phyloP scores from a whole-genome alignment of 495 filamentous ascomycete genomes.

The Annulohypoxylon maeteangense region DNA sequence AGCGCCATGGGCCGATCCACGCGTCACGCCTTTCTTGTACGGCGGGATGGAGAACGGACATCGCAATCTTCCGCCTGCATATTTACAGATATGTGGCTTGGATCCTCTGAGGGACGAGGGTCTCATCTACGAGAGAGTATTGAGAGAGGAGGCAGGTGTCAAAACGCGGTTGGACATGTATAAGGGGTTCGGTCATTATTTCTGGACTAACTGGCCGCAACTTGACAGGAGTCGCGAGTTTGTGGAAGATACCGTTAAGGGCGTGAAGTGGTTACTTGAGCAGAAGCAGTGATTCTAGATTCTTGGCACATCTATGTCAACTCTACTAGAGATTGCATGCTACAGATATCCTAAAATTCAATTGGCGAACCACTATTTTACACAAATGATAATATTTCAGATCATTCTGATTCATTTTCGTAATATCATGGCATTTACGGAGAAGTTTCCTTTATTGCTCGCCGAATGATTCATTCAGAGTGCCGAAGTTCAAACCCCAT shows the following conservation, averaged over 20 bases:
- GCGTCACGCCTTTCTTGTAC: slow-evolving; percentile 35
- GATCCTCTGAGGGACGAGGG: slow-evolving; percentile 57
- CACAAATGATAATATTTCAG: not conserved
- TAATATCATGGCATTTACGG: not conserved
- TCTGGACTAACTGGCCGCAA: slow-evolving; percentile 51
- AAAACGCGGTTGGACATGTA: slow-evolving; percentile 53
- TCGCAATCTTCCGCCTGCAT: slow-evolving; percentile 45
- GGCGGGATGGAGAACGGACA: slow-evolving; percentile 31
- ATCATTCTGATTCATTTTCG: not conserved
- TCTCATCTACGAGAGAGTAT: slow-evolving; percentile 54
- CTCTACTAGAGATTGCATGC: not conserved
- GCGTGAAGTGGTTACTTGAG: slow-evolving; percentile 41
- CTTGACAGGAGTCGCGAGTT: slow-evolving; percentile 36
- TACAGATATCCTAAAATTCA: not conserved
- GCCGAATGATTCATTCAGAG: not conserved
- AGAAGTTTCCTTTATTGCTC: not conserved
- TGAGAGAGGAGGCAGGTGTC: slow-evolving; percentile 50
- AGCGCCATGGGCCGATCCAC: slow-evolving; percentile 31
- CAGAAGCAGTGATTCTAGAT: slow-evolving; percentile 26
- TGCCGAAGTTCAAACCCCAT: not conserved
- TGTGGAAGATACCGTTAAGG: slow-evolving; percentile 39
- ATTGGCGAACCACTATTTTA: not conserved
- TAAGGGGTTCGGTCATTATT: slow-evolving; percentile 58
- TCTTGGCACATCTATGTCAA: not conserved
- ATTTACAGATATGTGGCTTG: slow-evolving; percentile 54